phyloP scores from a whole-genome alignment of 306 rosid genomes.

The Sesbania bispinosa region DNA sequence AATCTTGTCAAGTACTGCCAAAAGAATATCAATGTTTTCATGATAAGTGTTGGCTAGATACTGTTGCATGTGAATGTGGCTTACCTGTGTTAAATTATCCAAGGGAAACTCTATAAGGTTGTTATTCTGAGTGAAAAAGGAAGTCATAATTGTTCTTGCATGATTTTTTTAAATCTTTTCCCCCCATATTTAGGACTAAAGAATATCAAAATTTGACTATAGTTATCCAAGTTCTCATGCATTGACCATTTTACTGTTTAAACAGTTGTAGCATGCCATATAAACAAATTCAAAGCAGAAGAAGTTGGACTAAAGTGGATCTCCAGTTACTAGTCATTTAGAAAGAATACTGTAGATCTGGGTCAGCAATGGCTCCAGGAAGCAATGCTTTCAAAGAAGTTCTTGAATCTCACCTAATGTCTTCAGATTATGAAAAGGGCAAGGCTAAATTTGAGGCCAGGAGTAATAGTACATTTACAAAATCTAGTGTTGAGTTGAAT shows the following conservation, averaged over 20 bases:
- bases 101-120: not conserved
- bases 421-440: slow-evolving; percentile 55
- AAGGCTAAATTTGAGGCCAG: slow-evolving; percentile 54
- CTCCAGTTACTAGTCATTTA: slow-evolving; percentile 11
- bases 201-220: slow-evolving; percentile 7
- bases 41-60: slow-evolving; percentile 1
- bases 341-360: slow-evolving; percentile 30
- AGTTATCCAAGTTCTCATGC: not conserved
- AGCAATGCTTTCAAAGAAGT: slow-evolving; percentile 64
- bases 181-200: not conserved
- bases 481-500: slow-evolving; percentile 39
- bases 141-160: not conserved
- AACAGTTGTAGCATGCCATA: slow-evolving; percentile 31
- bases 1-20: not conserved
- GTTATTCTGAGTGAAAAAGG: not conserved
- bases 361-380: slow-evolving; percentile 67
- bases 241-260: slow-evolving; percentile 20
- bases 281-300: slow-evolving; percentile 24
- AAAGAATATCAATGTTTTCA: not conserved
- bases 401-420: slow-evolving; percentile 48
- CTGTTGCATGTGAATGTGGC: slow-evolving; percentile 6
- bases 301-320: slow-evolving; percentile 16
- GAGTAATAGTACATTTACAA: slow-evolving; percentile 37
- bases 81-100: not conserved
- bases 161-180: not conserved